Evolutionary conservation across 2,329 filamentous ascomycete genomes (phyloP).

Genomic region (Pseudocercospora vitis): DNA sequence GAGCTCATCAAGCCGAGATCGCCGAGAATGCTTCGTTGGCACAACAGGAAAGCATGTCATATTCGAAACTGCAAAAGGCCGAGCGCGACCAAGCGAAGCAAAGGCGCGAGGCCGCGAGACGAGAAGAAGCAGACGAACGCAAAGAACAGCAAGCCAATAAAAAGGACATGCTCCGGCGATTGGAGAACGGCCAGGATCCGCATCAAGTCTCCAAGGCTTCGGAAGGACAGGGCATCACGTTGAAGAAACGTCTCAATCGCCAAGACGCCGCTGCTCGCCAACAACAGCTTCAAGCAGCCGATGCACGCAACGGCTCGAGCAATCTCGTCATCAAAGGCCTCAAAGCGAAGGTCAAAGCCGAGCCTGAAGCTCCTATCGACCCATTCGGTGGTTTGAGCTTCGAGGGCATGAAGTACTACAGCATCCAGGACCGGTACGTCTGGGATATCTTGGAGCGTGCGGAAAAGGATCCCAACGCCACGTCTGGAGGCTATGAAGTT

Average conservation of each 20-base stretch:
- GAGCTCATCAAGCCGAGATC: conserved; percentile 65
- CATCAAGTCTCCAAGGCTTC: conserved; percentile 48
- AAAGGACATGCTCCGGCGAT: conserved; percentile 67
- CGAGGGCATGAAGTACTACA: conserved; percentile 65
- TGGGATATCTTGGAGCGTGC: conserved; percentile 71
- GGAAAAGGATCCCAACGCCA: conserved; percentile 63
- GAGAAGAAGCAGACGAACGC: conserved; percentile 71
- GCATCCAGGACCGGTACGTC: conserved; percentile 67
- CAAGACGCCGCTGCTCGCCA: conserved; percentile 48
- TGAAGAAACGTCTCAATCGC: conserved; percentile 71
- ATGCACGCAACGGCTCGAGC: conserved; percentile 25
- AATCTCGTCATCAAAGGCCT: conserved; percentile 72
- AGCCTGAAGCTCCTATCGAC: conserved; percentile 76
- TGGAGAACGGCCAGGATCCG: conserved; percentile 66
- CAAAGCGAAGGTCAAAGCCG: conserved; percentile 60
- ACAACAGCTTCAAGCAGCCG: conserved; percentile 47
- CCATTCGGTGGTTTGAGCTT: conserved; percentile 77
- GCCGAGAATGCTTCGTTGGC: conserved; percentile 51
- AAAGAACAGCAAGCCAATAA: conserved; percentile 62
- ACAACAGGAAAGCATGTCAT: conserved; percentile 49
- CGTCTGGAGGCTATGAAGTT: conserved; percentile 80
- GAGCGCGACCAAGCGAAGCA: conserved; percentile 67
- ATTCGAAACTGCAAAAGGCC: conserved; percentile 51
- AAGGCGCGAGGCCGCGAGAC: conserved; percentile 61
- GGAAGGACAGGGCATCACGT: conserved; percentile 59